Base-by-base conservation (phyloP, 768 basidiomycete genomes). In the Rhodotorula paludigena region DNA sequence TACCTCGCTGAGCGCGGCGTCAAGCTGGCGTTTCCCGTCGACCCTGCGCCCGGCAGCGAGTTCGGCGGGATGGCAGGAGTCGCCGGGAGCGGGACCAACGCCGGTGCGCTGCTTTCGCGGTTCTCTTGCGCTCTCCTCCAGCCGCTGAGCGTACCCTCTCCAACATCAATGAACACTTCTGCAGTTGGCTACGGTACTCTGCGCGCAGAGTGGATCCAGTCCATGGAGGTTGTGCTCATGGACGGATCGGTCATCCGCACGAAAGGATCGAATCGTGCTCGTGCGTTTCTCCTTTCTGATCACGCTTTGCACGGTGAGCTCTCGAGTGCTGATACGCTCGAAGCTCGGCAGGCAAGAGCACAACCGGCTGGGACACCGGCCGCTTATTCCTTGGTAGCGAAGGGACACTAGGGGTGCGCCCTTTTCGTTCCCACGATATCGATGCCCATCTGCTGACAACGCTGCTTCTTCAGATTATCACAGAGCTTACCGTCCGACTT, bases 221-320 rank as follows among this genome's bases (percentile, higher is more conserved):
- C 55, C 0, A 55, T 71, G 48, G 58, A 64, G 35, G 70, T 71
- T 18, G 92, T 96, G 0, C 84, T 94, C 5, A 89, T 92, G 4
- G 86, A 85, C 10, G 92, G 92, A 2, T 85, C 91, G 76, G 87
- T 94, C 20, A 92, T 96, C 76, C 92, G 92, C 75, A 96, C 92
- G 3, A 85, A 91, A 12, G 79, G 74, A 73, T 77, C 9, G 38
- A 78, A 68, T 63, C 65, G 66, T 28, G 66, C 61, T 23, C 57
- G 61, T 60, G 8, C 55, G 64, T 59, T 32, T 28, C 11, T 28
- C 16, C 51, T 9, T 6, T 28, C 52, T 39, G 12, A 20, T 42
- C 23, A 5, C 45, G 45, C n/a, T n/a, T 12, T 47, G 25, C 45
- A 20, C 45, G 16, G 21, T 21, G 6, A 20, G 20, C 12, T 11